These are phyloP conservation scores for Thymus quinquecostatus DNA, from an alignment of 257 asterid genomes.

Conservation along the genomic window DNA sequence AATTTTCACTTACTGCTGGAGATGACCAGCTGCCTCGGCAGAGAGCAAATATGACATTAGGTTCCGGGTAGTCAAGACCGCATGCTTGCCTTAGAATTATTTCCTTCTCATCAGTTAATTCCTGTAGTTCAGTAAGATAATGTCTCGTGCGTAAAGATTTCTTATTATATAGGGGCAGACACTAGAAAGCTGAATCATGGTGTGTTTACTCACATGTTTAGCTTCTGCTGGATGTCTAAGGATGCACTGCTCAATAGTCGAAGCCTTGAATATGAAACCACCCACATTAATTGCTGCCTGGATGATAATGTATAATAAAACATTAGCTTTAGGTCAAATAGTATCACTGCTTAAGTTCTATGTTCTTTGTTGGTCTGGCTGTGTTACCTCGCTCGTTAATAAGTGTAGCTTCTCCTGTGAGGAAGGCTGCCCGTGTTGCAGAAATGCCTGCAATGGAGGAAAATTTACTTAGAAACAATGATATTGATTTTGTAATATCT, in stretches of 20 bases:
- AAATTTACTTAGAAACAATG: slow-evolving; percentile 10
- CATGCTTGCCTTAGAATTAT: slow-evolving; percentile 70
- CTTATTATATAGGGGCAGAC: slow-evolving; percentile 13
- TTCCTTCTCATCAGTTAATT: slow-evolving; percentile 63
- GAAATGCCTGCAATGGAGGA: slow-evolving; percentile 62
- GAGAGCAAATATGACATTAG: slow-evolving; percentile 81
- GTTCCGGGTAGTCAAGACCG: slow-evolving; percentile 95
- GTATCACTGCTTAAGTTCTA: slow-evolving; percentile 5
- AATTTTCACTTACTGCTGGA: slow-evolving; percentile 74
- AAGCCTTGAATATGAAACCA: slow-evolving; percentile 72
- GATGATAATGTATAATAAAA: slow-evolving; percentile 28
- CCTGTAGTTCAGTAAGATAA: slow-evolving; percentile 44
- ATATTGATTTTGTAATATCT: not conserved
- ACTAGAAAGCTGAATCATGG: slow-evolving; percentile 4
- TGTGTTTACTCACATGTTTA: slow-evolving; percentile 56
- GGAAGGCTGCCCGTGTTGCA: slow-evolving; percentile 81
- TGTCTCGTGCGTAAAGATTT: slow-evolving; percentile 8
- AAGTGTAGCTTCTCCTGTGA: slow-evolving; percentile 65
- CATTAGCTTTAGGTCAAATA: slow-evolving; percentile 12
- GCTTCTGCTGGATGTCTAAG: slow-evolving; percentile 79
- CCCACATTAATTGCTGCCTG: slow-evolving; percentile 82
- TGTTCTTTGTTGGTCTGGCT: not conserved
- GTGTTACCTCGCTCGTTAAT: slow-evolving; percentile 71
- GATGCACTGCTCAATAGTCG: slow-evolving; percentile 82
- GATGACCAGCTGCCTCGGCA: slow-evolving; percentile 98